phyloP scores from a whole-genome alignment of 2,329 filamentous ascomycete genomes.

The Arthrinium puccinioides region DNA sequence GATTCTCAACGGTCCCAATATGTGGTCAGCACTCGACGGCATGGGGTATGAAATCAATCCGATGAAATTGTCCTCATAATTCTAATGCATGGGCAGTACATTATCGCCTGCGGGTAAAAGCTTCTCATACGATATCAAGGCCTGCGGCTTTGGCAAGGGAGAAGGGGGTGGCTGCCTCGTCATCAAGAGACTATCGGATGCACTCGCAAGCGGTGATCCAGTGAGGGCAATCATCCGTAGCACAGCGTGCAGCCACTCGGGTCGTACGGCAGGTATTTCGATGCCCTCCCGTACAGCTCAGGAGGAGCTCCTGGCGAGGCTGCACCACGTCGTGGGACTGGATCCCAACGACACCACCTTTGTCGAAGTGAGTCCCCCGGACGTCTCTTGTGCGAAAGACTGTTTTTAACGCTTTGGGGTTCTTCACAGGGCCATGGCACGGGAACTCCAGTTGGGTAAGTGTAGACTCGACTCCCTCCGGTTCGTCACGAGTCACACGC shows the following conservation, averaged over 20 bases:
- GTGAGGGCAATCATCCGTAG: constrained; percentile 26
- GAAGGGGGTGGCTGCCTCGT: constrained; percentile 25
- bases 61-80: no score
- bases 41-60: constrained; percentile 4
- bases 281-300: constrained; percentile 6
- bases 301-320: constrained; percentile 5
- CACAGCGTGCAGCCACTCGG: constrained; percentile 16
- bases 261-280: constrained; percentile 9
- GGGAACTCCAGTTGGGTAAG: constrained; percentile 28
- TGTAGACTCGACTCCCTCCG: no score
- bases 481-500: no score
- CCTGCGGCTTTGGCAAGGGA: constrained; percentile 23
- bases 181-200: constrained; percentile 24
- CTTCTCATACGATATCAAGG: constrained; percentile 8
- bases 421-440: constrained; percentile 21
- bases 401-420: neutral
- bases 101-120: constrained; percentile 7
- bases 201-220: constrained; percentile 23
- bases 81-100: constrained; percentile 4
- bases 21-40: constrained; percentile 5
- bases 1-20: constrained; percentile 4
- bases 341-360: constrained; percentile 1
- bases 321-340: constrained; percentile 4
- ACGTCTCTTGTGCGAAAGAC: no score
- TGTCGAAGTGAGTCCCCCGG: neutral